Conservation (phyloP, 768 basidiomycete species). For the Hydnum rufescens region DNA sequence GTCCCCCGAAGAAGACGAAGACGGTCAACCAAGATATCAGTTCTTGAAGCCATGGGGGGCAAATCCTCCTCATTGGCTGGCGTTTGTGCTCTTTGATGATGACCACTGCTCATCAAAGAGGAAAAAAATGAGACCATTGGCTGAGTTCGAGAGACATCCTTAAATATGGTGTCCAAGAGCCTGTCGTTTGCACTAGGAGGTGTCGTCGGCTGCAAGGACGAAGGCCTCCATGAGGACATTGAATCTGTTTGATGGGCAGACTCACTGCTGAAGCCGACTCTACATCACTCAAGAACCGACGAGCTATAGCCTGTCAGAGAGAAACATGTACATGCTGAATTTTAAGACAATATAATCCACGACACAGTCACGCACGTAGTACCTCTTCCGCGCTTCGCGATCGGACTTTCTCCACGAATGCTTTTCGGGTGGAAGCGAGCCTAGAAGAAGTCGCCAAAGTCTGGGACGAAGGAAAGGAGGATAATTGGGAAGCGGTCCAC, state of each 20-base stretch:
- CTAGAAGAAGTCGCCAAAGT: slow-evolving; percentile 5
- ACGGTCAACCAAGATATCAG: neutral
- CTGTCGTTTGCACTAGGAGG: slow-evolving; percentile 9
- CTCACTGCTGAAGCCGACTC: slow-evolving; percentile 5
- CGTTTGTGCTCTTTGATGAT: too few relatives aligned
- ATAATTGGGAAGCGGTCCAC: neutral
- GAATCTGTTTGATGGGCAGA: neutral
- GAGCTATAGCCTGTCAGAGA: slow-evolving; percentile 6
- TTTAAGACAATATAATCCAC: neutral
- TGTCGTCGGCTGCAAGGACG: slow-evolving; percentile 5
- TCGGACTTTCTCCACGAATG: slow-evolving; percentile 3
- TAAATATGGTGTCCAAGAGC: slow-evolving; percentile 11
- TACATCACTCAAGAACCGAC: slow-evolving; percentile 8
- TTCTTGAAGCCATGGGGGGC: neutral
- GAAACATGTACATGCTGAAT: neutral
- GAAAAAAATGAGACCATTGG: too few relatives aligned
- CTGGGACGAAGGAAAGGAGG: neutral
- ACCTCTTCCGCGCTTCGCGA: neutral
- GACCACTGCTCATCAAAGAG: too few relatives aligned
- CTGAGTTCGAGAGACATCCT: too few relatives aligned
- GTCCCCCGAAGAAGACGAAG: neutral
- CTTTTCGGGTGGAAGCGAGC: slow-evolving; percentile 8
- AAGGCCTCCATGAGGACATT: too few relatives aligned
- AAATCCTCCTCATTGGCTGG: neutral
- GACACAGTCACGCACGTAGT: slow-evolving; percentile 6